These are phyloP conservation scores for Petunia axillaris DNA, from an alignment of 257 asterid genomes.

Conservation along the genomic window DNA sequence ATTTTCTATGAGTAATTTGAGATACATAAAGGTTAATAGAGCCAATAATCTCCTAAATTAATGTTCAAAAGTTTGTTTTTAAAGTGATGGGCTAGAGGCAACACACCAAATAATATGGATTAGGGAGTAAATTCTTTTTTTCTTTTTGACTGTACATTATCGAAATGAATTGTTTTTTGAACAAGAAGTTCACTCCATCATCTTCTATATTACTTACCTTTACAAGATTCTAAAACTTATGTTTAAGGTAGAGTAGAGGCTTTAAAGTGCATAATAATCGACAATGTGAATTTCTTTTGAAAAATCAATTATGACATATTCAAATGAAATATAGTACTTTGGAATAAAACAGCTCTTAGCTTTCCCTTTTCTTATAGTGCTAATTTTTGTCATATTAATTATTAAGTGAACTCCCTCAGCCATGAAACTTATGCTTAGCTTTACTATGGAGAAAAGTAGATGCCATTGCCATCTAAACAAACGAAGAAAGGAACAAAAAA, in stretches of 20 bases:
- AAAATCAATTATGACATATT: not conserved
- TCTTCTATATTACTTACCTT: not conserved
- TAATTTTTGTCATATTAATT: not conserved
- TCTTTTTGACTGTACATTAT: not conserved
- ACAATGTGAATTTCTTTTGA: not conserved
- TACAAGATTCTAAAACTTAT: not conserved
- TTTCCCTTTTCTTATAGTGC: not conserved
- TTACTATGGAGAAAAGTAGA: not conserved
- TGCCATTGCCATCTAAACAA: not conserved
- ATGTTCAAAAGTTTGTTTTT: too few relatives aligned
- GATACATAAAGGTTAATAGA: too few relatives aligned
- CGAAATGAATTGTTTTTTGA: not conserved
- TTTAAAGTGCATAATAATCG: not conserved
- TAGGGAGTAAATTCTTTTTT: not conserved
- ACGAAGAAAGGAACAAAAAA: not conserved
- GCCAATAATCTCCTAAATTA: too few relatives aligned
- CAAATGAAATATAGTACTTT: not conserved
- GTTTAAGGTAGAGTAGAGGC: not conserved
- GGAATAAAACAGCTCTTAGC: not conserved
- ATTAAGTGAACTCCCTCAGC: not conserved
- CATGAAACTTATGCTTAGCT: not conserved
- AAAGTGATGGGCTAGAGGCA: too few relatives aligned
- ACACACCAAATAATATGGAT: too few relatives aligned
- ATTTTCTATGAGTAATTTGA: too few relatives aligned
- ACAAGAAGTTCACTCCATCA: not conserved